Base-by-base conservation (phyloP, 164 flowering plant species). In the Buxus sempervirens region DNA sequence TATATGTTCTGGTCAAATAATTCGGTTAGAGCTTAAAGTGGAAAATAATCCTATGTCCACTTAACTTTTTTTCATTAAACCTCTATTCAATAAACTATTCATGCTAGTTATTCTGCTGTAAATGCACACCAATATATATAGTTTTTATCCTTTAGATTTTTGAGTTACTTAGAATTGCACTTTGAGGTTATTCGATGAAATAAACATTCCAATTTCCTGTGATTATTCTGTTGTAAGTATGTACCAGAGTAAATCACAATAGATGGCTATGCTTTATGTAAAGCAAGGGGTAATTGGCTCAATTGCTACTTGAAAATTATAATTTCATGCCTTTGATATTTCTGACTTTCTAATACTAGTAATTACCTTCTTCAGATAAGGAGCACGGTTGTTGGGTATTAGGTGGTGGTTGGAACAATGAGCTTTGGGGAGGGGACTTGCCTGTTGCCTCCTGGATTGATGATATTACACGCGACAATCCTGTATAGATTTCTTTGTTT, bases 361-460 rank as follows among this genome's bases (percentile, higher is more conserved):
- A 20, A 16, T 26, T 62, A 28, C 36, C 58, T 51, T 62, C 61
- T 59, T 61, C 72, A 93, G 98, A 73, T 73, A 66, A 76, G 75
- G 73, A 76, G 64, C 67, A 77, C 62, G 96, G 91, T 67, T 71
- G 79, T 48, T 94, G 98, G 98, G 63, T 94, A 60, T 78, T 91
- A 82, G 98, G 98, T 72, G 96, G 97, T 77, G 96, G 98, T 67
- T 94, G 98, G 98, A 94, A 89, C 79, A 89, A 94, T 82, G 93
- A 89, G 57, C 81, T 86, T 1, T 91, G 97, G 98, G 98, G 96
- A 25, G 96, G 96, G 69, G 92, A 85, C 56, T 60, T 84, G 80
- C 97, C 97, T 54, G 61, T 54, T 60, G 87, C 93, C 25, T 82
- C 90, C 57, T 94, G 98, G 98, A 82, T 94, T 70, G 98, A 94